Evolutionary conservation across 2,329 filamentous ascomycete genomes (phyloP), one percentile per base, ranked within the genome.

Genomic region (Cercospora sp.): DNA sequence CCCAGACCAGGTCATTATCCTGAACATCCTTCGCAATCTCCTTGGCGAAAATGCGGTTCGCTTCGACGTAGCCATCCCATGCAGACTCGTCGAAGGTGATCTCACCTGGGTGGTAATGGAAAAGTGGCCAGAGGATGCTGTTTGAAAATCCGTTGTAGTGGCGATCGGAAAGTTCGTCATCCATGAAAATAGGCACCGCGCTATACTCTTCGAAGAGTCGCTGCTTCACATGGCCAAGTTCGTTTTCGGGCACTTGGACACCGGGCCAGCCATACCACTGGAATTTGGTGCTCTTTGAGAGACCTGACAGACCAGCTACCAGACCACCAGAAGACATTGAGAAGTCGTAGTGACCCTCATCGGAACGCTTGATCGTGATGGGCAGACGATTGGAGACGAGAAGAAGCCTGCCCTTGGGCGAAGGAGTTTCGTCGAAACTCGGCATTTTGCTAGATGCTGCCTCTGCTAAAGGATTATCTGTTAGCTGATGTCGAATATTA

Each of bases 111-210:
- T 99, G 95, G 82, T 98, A 98, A 83, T 98, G 95, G 84, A 99
- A 96, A 45, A 99, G 89, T 2, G 95, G 95, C 95, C 95, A 99
- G 69, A 99, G 89, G 79, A 98, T 98, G 7, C 93, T 96, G 81
- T 99, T 98, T 42, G 94, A 94, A 80, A 98, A 98, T 59, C 95
- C 95, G 78, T 99, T 99, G 85, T 99, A 98, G 81, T 98, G 95
- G 70, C 90, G 88, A 79, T 98, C 95, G 62, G 94, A 94, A 69
- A 98, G 87, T 73, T 98, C 93, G 75, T 97, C 93, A 69, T 94
- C 91, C 76, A 98, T 89, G 79, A 97, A 97, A 64, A 99, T 91
- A 1, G 95, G 94, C 48, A 96, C 88, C 7, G 94, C 94, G 74
- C 91, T 90, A 80, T 96, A 94, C 76, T 97, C 91, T 23, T 95